phyloP scores from a whole-genome alignment of 2,329 filamentous ascomycete genomes.

The Pyricularia grisea region DNA sequence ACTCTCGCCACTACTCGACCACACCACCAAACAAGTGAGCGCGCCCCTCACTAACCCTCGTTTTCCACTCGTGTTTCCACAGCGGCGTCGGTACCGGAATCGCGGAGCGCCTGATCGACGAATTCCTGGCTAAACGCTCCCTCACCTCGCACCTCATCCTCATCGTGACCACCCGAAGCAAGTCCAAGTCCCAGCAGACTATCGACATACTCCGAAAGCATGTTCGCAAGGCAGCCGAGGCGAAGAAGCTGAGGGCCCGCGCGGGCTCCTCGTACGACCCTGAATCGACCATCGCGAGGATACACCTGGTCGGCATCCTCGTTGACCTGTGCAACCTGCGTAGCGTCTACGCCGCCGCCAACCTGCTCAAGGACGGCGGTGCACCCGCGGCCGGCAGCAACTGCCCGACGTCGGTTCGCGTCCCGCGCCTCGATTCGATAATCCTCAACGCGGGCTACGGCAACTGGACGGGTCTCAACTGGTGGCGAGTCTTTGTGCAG shows the following conservation, averaged over 20 bases:
- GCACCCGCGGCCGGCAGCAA: constrained; percentile 21
- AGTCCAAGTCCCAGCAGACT: constrained; percentile 65
- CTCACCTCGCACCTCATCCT: constrained; percentile 63
- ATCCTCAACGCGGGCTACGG: constrained; percentile 86
- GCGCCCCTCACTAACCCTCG: not conserved
- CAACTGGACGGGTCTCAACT: constrained; percentile 75
- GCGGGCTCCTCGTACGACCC: constrained; percentile 27
- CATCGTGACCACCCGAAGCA: constrained; percentile 73
- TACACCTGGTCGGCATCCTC: constrained; percentile 50
- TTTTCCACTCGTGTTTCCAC: constrained; percentile 5
- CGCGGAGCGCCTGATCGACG: constrained; percentile 77
- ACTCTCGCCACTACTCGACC: not conserved
- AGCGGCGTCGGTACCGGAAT: constrained; percentile 84
- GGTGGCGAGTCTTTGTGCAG: constrained; percentile 43
- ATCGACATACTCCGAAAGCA: constrained; percentile 54
- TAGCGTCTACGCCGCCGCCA: constrained; percentile 38
- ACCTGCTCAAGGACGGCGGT: constrained; percentile 28
- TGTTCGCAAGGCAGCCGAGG: constrained; percentile 37
- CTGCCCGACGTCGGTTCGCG: constrained; percentile 29
- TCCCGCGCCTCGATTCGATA: constrained; percentile 68
- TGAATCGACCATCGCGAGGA: constrained; percentile 33
- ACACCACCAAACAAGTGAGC: not conserved
- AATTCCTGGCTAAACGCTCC: constrained; percentile 66
- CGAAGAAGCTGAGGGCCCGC: constrained; percentile 28
- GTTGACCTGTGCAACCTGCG: constrained; percentile 51